Percentiles rank a stretch among this genome's conserved stretches.
Evolutionary conservation across 129 eudicot species (phyloP).

Genomic region (Flaveria linearis): DNA sequence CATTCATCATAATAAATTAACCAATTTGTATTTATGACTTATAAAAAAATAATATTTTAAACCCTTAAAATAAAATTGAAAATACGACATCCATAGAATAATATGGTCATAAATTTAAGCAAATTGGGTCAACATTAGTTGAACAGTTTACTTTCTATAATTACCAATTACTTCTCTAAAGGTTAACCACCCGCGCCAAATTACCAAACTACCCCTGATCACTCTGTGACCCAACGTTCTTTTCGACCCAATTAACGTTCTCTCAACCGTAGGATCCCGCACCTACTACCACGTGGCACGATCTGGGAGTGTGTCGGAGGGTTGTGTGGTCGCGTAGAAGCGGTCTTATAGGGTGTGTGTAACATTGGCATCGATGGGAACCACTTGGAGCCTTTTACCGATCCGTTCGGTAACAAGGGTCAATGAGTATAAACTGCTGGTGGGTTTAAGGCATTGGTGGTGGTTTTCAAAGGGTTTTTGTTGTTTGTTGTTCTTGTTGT

Average conservation of each 20-base stretch:
- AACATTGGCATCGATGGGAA: conserved; percentile 23
- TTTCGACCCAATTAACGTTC: conserved; percentile 48
- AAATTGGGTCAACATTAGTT: conserved; percentile 38
- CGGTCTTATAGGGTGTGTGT: conserved; percentile 63
- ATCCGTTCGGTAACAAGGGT: conserved; percentile 56
- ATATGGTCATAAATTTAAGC: conserved; percentile 47
- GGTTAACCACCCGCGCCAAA: neutral
- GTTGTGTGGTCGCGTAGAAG: conserved; percentile 61
- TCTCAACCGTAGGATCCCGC: conserved; percentile 46
- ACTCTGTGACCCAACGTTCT: conserved; percentile 78
- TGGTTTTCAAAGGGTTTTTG: conserved; percentile 76
- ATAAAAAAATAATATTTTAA: neutral
- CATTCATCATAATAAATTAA: too few relatives aligned
- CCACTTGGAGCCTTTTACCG: conserved; percentile 43
- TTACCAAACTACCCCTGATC: conserved; percentile 28
- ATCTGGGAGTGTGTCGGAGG: conserved; percentile 37
- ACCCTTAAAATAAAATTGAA: neutral
- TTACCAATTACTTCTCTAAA: conserved; percentile 24
- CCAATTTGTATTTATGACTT: too few relatives aligned
- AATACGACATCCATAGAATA: conserved; percentile 40
- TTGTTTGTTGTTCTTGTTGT: neutral
- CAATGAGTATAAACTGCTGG: conserved; percentile 62
- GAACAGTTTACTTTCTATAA: conserved; percentile 25
- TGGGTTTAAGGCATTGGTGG: conserved; percentile 67
- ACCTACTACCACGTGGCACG: conserved; percentile 43